Evolutionary conservation across 2,329 filamentous ascomycete genomes (phyloP), one percentile per base, ranked within the genome.

Genomic region (Ophiostoma fasciatum): DNA sequence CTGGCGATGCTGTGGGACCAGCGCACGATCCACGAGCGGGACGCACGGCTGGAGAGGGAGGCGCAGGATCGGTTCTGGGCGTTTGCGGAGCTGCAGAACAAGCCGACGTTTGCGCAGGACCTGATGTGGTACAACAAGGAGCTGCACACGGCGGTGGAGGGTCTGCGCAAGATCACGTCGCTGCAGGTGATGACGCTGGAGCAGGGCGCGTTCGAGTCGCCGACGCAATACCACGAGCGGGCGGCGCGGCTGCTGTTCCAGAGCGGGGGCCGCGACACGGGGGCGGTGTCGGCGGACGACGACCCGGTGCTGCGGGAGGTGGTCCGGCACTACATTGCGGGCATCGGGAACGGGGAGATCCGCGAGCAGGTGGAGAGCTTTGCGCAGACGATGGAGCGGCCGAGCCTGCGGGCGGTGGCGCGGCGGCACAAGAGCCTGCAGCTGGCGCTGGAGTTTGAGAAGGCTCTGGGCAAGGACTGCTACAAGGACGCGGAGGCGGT

Each of bases 351-450:
- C 30, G 51, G 56, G 31, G 50, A 60, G 1, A 56, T 72, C 23
- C 62, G 64, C n/a, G 51, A 57, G 7, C 47, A 54, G 13, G 50
- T 75, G 3, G 46, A 47, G 10, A 42, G 45, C 1, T 64, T 61
- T 38, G 43, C 47, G 10, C 27, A 42, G n/a, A 39, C 43, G 1
- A 43, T 46, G 13, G 44, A 42, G 8, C 36, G 38, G 12, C 43
- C 47, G 4, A 53, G 46, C 11, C 47, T 75, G 13, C 54, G 53
- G 14, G 57, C 57, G 3, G 51, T 69, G 6, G 58, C 61, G 3
- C 59, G 60, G 36, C 58, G 56, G 25, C 73, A 78, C 51, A 68
- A 68, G 48, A 61, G 59, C 33, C 49, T 75, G 13, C 66, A 76
- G 45, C 60, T 78, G 20, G 69, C 64, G 5, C 48, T 53, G 17